These are phyloP conservation scores for Rhynchosporium agropyri DNA, from an alignment of 2,329 filamentous ascomycete species.

Conservation along the genomic window DNA sequence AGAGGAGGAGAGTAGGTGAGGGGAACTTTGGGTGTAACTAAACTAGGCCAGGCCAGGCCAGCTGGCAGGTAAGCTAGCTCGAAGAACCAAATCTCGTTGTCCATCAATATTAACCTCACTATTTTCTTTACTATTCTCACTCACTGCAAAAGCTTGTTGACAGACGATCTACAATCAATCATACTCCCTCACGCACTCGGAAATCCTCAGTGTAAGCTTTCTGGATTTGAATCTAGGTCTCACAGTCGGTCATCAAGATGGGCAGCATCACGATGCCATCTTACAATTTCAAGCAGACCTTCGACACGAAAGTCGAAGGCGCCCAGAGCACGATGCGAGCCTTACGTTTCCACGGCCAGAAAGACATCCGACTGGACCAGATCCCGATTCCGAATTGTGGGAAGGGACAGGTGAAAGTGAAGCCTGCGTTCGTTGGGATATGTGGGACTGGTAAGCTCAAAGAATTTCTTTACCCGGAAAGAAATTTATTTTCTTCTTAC, in stretches of 20 bases:
- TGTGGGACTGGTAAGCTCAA: constrained; percentile 33
- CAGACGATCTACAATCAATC: neutral
- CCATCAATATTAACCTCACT: neutral
- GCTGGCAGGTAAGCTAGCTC: neutral
- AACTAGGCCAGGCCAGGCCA: neutral
- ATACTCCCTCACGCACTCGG: no score
- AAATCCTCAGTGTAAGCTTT: no score
- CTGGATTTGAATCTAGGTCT: neutral
- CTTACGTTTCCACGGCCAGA: constrained; percentile 55
- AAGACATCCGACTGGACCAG: constrained; percentile 56
- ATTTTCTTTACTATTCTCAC: neutral
- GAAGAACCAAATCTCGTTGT: neutral
- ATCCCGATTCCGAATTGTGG: constrained; percentile 45
- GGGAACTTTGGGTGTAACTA: neutral
- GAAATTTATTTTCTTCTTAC: neutral
- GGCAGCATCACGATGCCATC: constrained; percentile 11
- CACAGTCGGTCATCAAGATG: neutral
- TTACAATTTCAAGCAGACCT: constrained; percentile 18
- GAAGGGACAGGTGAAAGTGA: constrained; percentile 31
- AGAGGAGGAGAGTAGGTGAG: neutral
- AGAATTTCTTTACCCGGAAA: neutral
- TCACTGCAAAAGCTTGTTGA: neutral
- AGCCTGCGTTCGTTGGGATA: constrained; percentile 40
- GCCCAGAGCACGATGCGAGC: constrained; percentile 49
- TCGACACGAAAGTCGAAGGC: constrained; percentile 7